Base-by-base conservation (phyloP, 352 stramenopile genomes). In the Phytophthora capsici region DNA sequence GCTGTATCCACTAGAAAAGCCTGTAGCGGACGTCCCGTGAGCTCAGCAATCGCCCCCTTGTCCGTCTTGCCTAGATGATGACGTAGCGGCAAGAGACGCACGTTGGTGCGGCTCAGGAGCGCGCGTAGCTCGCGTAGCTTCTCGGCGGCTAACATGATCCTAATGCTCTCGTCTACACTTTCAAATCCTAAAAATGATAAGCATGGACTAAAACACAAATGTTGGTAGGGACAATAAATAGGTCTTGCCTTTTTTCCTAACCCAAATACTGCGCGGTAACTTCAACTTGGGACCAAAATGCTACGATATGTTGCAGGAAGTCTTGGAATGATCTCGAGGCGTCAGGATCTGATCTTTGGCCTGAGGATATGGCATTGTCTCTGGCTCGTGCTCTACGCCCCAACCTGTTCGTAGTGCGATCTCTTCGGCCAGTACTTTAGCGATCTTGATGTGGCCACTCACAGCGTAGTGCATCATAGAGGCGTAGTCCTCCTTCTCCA, bases 1-100 rank as follows among this genome's bases (percentile, higher is more conserved):
- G 97, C 96, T 16, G 91, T 97, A 49, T 98, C 96, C 54, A 99
- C 82, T 1, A 99, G 58, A 61, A 99, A 98, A 20, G 93, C 96
- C 53, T 93, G 85, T 46, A 98, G 57, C 28, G 68, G 51, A 38
- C 78, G 76, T 26, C 75, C 80, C 37, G 70, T 76, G 23, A 88
- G 54, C 41, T 72, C 61, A n/a, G 66, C 41, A 2, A 47, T 55
- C 14, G 32, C 44, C 34, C 23, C 46, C 16, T 61, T 61, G 22
- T 63, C 57, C 6, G 62, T 68, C 52, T 91, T 91, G 46, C 69
- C 77, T 26, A 94, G 44, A 26, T 73, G 73, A 30, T 84, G 71
- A 38, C 83, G 81, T 55, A 94, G 69, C 48, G 82, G 75, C 40
- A 94, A 63, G 19, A 94, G 71, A 38, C 76, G 79, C 50, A 89